Evolutionary conservation across 345 rosid species (phyloP).

Genomic region (Bruguiera parviflora): DNA sequence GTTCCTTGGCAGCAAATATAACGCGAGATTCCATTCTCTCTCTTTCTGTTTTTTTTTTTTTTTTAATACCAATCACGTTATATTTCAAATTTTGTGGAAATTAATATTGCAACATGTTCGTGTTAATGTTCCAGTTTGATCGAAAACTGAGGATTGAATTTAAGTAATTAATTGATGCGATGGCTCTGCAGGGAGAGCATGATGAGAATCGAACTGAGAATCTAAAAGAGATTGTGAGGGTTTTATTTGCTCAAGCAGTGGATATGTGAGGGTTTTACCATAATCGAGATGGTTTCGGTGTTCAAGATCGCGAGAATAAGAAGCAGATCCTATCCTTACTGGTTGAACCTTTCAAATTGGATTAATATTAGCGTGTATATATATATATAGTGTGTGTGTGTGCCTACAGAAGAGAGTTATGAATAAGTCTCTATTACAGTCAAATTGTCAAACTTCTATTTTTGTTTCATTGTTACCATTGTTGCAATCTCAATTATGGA

Average conservation of each 20-base stretch:
- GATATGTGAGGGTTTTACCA: constrained; percentile 42
- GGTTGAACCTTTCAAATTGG: constrained; percentile 26
- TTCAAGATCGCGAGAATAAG: constrained; percentile 34
- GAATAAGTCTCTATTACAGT: too few species aligned
- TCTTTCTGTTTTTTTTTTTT: too few species aligned
- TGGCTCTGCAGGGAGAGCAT: constrained; percentile 29
- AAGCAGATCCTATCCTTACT: constrained; percentile 32
- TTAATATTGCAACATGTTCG: too few species aligned
- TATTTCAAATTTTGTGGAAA: too few species aligned
- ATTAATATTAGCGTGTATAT: not conserved
- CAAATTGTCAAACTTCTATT: too few species aligned
- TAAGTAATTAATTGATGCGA: not conserved
- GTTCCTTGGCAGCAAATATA: constrained; percentile 28
- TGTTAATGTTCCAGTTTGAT: too few species aligned
- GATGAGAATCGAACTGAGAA: constrained; percentile 7
- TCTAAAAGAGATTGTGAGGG: constrained; percentile 26
- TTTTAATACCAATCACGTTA: too few species aligned
- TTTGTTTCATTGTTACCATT: too few species aligned
- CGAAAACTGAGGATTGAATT: not conserved
- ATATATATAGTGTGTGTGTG: too few species aligned
- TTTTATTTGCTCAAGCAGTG: constrained; percentile 19
- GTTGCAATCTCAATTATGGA: too few species aligned
- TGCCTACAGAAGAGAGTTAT: too few species aligned
- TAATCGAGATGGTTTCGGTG: constrained; percentile 44
- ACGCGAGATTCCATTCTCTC: constrained; percentile 21